Evolutionary conservation across 1,284 basidiomycete genomes (phyloP).

Genomic region (Puccinia hordei): DNA sequence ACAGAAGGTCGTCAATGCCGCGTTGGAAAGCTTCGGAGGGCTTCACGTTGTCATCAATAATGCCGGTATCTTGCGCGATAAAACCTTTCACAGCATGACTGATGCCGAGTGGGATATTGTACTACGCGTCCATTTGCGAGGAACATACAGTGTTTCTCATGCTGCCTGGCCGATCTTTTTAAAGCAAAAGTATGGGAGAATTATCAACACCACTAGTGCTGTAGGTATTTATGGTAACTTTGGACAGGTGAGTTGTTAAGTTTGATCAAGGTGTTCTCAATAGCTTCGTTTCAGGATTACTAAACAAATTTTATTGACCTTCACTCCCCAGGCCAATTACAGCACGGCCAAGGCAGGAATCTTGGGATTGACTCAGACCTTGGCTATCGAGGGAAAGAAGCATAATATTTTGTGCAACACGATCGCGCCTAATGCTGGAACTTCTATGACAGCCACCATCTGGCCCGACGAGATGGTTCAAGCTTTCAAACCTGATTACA

Average conservation of each 20-base stretch:
- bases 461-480: constrained; percentile 91
- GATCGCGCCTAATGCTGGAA: constrained; percentile 86
- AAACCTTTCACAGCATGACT: constrained; percentile 84
- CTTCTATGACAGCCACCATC: constrained; percentile 62
- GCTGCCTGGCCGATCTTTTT: constrained; percentile 97
- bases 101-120: constrained; percentile 95
- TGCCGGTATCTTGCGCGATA: constrained; percentile 84
- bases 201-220: constrained; percentile 88
- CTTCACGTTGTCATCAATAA: constrained; percentile 82
- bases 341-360: constrained; percentile 86
- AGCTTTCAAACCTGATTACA: constrained; percentile 91
- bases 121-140: constrained; percentile 77
- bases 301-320: constrained; percentile 59
- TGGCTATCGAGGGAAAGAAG: constrained; percentile 88
- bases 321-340: constrained; percentile 53
- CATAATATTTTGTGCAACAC: constrained; percentile 86
- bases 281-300: background rate
- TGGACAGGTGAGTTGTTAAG: constrained; percentile 74
- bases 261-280: constrained; percentile 53
- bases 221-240: constrained; percentile 93
- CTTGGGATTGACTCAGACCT: constrained; percentile 81
- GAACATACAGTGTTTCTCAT: constrained; percentile 69
- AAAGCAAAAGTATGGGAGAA: constrained; percentile 94
- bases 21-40: constrained; percentile 81
- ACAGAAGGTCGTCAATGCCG: constrained; percentile 82